Evolutionary conservation across 495 filamentous ascomycete species (phyloP).

Genomic region (Daldinia bambusicola): DNA sequence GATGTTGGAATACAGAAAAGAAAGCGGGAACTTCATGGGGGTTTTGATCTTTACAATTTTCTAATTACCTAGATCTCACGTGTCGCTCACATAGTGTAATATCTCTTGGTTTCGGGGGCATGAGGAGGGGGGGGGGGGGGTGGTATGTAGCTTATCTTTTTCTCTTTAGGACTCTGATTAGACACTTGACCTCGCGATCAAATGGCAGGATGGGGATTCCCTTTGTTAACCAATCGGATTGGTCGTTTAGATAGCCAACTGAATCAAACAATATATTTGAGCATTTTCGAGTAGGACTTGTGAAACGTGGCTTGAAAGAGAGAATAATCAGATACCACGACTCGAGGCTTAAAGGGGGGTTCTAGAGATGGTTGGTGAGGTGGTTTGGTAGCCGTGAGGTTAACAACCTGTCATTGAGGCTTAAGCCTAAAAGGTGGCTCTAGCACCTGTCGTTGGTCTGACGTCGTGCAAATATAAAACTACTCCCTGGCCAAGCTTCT

Average conservation of each 20-base stretch:
- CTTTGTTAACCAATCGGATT: constrained; percentile 15
- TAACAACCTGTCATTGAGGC: background rate
- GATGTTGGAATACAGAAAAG: constrained; percentile 33
- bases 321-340: background rate
- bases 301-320: background rate
- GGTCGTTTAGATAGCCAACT: background rate
- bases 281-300: background rate
- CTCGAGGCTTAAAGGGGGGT: background rate
- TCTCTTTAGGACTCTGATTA: constrained; percentile 28
- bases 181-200: constrained; percentile 45
- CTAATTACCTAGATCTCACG: constrained; percentile 8
- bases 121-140: constrained; percentile 16
- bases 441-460: background rate
- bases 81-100: constrained; percentile 18
- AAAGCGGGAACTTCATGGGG: constrained; percentile 14
- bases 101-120: constrained; percentile 20
- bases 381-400: background rate
- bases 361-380: background rate
- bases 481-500: constrained; percentile 26
- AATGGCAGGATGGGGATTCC: constrained; percentile 24
- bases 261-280: background rate
- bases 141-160: constrained; percentile 16
- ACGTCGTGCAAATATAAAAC: constrained; percentile 16
- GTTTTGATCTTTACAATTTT: constrained; percentile 12
- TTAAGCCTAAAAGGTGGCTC: background rate